A percentile compares a stretch with the other conserved stretches of the same genome.
These are phyloP conservation scores for Babesia sp. DNA, from an alignment of 169 alveolate species.

Conservation along the genomic window DNA sequence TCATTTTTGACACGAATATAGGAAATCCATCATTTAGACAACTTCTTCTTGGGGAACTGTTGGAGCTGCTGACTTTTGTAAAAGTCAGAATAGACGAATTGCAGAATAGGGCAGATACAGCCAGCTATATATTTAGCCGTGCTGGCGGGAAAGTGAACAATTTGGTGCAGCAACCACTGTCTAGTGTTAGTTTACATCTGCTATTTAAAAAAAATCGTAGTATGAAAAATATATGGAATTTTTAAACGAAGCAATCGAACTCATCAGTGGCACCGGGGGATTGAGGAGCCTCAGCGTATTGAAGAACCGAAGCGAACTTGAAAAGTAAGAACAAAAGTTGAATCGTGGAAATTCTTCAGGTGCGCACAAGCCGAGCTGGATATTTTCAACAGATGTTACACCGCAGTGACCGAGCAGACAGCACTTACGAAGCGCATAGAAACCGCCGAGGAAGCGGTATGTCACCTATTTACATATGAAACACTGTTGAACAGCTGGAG, in stretches of 20 bases:
- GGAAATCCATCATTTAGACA: conserved; percentile 52
- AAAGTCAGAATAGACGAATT: conserved; percentile 35
- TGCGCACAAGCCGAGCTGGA: conserved; percentile 46
- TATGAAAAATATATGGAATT: conserved; percentile 14
- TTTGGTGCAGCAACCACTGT: conserved; percentile 16
- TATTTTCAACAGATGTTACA: conserved; percentile 44
- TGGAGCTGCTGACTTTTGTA: conserved; percentile 49
- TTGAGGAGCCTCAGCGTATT: conserved; percentile 28
- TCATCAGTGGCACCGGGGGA: conserved; percentile 44
- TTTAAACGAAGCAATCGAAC: conserved; percentile 25
- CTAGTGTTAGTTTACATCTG: conserved; percentile 4
- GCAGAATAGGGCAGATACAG: conserved; percentile 13
- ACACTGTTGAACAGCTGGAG: neutral
- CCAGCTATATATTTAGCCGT: conserved; percentile 22
- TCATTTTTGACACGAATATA: conserved; percentile 21
- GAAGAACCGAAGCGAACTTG: conserved; percentile 34
- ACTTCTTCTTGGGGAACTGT: conserved; percentile 47
- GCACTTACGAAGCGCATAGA: conserved; percentile 29
- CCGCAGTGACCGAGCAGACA: conserved; percentile 30
- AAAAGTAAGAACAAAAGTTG: conserved; percentile 10
- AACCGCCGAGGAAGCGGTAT: conserved; percentile 27
- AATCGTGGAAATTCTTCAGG: neutral
- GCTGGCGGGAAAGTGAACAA: neutral
- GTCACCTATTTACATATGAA: neutral
- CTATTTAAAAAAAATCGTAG: neutral